Conservation (phyloP, 2,329 filamentous ascomycete genomes). For the Xylaria multiplex region DNA sequence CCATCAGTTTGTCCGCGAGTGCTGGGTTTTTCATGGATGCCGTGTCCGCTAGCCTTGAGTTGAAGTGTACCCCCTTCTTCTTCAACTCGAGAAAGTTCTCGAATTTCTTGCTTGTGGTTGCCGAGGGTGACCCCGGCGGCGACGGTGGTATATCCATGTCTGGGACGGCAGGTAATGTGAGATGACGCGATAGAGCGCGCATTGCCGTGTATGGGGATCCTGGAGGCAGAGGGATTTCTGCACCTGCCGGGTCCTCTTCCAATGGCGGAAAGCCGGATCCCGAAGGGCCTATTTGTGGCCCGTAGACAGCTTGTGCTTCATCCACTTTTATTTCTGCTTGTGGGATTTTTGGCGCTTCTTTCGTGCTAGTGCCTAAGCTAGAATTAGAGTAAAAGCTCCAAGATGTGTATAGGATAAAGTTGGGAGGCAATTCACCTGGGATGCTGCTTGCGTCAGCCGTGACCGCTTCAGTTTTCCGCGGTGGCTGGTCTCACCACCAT, state of each 20-base stretch:
- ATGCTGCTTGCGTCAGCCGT: conserved; percentile 33
- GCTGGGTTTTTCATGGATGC: conserved; percentile 76
- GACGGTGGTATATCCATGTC: conserved; percentile 80
- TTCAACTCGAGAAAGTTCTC: conserved; percentile 81
- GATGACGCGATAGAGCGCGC: conserved; percentile 72
- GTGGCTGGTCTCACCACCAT: conserved; percentile 49
- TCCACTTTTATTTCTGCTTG: conserved; percentile 27
- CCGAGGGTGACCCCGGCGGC: conserved; percentile 69
- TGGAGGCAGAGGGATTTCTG: conserved; percentile 48
- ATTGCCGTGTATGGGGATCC: conserved; percentile 75
- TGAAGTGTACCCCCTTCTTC: conserved; percentile 80
- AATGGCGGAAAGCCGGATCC: conserved; percentile 47
- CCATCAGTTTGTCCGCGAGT: conserved; percentile 76
- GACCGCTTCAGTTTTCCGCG: conserved; percentile 41
- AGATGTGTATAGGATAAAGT: conserved; percentile 3
- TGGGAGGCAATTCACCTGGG: conserved; percentile 39
- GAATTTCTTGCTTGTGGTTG: conserved; percentile 71
- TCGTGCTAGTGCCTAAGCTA: conserved; percentile 27
- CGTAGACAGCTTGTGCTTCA: conserved; percentile 42
- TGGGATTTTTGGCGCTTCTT: conserved; percentile 22
- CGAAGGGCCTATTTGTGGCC: conserved; percentile 46
- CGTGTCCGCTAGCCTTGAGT: conserved; percentile 74
- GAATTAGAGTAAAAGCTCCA: conserved; percentile 14
- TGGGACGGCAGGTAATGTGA: conserved; percentile 77
- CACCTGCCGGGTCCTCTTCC: conserved; percentile 46